Conservation (phyloP, 2,329 filamentous ascomycete genomes). For the Colletotrichum tanaceti region DNA sequence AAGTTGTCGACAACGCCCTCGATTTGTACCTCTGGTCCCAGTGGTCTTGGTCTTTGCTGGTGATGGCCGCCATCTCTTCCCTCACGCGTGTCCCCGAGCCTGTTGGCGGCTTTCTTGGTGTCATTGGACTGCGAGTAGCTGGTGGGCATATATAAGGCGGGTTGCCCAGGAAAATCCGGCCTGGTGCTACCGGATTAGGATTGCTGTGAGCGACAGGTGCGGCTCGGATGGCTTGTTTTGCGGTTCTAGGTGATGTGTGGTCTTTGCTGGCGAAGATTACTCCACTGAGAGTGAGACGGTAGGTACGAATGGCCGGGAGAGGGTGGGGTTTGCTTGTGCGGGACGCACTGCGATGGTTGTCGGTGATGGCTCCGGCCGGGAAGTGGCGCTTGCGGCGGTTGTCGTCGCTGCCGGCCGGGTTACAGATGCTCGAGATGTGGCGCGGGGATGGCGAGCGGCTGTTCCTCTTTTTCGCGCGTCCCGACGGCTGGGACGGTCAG, state of each 20-base stretch:
- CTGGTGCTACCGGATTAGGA: not conserved
- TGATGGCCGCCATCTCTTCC: not conserved
- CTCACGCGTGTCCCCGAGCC: not conserved
- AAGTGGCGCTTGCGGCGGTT: not conserved
- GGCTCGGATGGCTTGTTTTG: not conserved
- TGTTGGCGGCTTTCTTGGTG: not conserved
- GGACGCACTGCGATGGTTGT: not conserved
- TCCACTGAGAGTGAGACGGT: not conserved
- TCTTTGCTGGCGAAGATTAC: constrained; percentile 1
- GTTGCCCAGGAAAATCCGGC: not conserved
- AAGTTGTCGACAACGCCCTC: constrained; percentile 44
- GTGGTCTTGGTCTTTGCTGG: constrained; percentile 1
- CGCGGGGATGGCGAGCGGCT: constrained; percentile 45
- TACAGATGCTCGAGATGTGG: constrained; percentile 52
- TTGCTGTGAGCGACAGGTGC: constrained; percentile 10
- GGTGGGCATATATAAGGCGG: not conserved
- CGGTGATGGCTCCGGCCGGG: not conserved
- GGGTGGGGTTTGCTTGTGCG: not conserved
- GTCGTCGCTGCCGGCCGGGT: constrained; percentile 50
- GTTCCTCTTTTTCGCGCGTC: constrained; percentile 42
- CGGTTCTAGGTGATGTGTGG: not conserved
- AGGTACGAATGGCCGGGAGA: not conserved
- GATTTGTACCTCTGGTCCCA: not conserved
- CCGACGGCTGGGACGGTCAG: constrained; percentile 47
- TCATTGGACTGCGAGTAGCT: not conserved